Percentiles rank a stretch among this genome's conserved stretches.
Conservation (phyloP, 2,329 filamentous ascomycete genomes). For the Microdochium nivale region DNA sequence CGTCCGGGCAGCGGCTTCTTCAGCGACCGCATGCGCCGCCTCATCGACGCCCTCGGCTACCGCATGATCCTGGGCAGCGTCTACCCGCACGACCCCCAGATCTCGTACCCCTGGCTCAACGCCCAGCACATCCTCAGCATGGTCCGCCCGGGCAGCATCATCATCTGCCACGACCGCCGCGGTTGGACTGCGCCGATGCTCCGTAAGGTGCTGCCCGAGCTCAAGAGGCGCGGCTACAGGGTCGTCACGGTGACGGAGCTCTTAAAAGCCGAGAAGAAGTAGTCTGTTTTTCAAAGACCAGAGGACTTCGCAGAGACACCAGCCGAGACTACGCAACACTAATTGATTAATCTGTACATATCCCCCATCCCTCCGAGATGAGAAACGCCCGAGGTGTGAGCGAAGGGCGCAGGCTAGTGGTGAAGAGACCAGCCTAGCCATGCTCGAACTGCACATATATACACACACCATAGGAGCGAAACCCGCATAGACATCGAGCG, state of each 20-base stretch:
- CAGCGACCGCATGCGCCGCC: slow-evolving; percentile 56
- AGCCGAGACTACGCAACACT: background rate
- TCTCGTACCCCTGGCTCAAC: slow-evolving; percentile 61
- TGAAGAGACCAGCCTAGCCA: no score
- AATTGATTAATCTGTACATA: background rate
- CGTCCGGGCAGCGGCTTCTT: slow-evolving; percentile 82
- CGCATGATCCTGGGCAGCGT: slow-evolving; percentile 72
- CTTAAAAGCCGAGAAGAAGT: slow-evolving; percentile 27
- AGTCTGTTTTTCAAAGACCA: no score
- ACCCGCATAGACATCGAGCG: background rate
- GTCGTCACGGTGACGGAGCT: slow-evolving; percentile 65
- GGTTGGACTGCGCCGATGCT: slow-evolving; percentile 81
- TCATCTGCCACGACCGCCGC: slow-evolving; percentile 79
- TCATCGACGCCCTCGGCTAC: slow-evolving; percentile 56
- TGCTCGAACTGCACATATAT: background rate
- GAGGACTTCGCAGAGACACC: background rate
- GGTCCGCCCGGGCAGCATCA: slow-evolving; percentile 65
- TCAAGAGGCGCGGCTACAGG: slow-evolving; percentile 60
- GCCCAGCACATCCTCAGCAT: slow-evolving; percentile 74
- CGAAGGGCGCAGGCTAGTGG: no score
- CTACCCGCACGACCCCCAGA: slow-evolving; percentile 88
- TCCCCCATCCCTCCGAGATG: no score
- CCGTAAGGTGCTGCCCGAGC: slow-evolving; percentile 59
- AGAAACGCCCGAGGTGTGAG: no score
- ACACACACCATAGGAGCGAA: background rate